phyloP scores from a whole-genome alignment of 805 yeast genomes.

The Zygoascus tannicola region DNA sequence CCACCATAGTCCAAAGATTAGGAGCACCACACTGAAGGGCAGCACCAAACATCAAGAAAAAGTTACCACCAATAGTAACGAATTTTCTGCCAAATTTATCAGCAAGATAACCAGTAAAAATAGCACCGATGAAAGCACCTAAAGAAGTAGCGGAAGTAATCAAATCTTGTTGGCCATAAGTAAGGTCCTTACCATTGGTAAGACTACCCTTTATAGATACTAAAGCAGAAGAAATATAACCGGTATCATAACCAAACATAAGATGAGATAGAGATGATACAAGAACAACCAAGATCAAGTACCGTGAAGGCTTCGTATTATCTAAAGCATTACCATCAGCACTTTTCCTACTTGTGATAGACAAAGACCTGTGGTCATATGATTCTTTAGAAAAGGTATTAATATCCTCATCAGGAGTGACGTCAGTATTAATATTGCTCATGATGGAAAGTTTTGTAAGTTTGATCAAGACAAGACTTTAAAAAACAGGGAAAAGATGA shows the following conservation, averaged over 20 bases:
- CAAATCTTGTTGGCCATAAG: slow-evolving; percentile 75
- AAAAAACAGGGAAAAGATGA: no score
- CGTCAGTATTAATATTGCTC: no score
- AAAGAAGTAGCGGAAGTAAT: slow-evolving; percentile 91
- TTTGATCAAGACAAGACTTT: no score
- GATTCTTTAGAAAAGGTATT: no score
- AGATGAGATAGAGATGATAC: slow-evolving; percentile 6
- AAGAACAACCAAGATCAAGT: neutral
- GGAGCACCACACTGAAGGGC: slow-evolving; percentile 73
- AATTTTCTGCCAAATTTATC: slow-evolving; percentile 79
- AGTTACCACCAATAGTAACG: slow-evolving; percentile 70
- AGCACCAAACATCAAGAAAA: slow-evolving; percentile 76
- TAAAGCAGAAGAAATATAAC: slow-evolving; percentile 87
- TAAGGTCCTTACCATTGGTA: slow-evolving; percentile 37
- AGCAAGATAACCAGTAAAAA: slow-evolving; percentile 75
- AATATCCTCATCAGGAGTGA: no score
- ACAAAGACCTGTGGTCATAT: neutral
- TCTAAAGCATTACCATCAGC: neutral
- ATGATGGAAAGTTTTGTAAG: no score
- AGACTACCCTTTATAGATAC: slow-evolving; percentile 76
- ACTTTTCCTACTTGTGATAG: neutral
- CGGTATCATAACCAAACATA: slow-evolving; percentile 88
- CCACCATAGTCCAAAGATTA: slow-evolving; percentile 83
- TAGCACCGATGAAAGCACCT: slow-evolving; percentile 79
- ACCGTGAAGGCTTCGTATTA: neutral